Conservation (phyloP, 2,329 filamentous ascomycete genomes). For the Fusarium liriodendri region DNA sequence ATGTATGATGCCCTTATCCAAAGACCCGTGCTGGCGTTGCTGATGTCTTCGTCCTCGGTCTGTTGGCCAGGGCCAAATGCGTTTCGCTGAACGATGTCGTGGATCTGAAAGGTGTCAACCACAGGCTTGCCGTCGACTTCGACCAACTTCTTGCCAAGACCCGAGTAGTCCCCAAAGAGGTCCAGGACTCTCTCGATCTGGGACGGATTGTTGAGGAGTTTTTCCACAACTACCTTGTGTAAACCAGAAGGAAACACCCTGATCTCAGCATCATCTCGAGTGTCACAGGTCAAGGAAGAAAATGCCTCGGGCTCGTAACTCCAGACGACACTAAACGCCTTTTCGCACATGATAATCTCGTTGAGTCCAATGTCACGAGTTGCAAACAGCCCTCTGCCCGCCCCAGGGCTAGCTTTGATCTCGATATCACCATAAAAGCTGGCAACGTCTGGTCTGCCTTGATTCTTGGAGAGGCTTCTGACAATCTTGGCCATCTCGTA, state of each 20-base stretch:
- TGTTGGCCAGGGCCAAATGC: conserved; percentile 48
- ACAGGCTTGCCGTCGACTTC: conserved; percentile 41
- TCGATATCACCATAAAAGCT: conserved; percentile 42
- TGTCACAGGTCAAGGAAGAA: conserved; percentile 47
- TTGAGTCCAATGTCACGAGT: conserved; percentile 44
- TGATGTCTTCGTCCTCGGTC: conserved; percentile 41
- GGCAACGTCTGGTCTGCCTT: conserved; percentile 47
- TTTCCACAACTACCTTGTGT: conserved; percentile 43
- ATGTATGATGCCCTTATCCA: conserved; percentile 54
- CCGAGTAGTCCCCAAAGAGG: conserved; percentile 44
- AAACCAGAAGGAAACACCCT: conserved; percentile 47
- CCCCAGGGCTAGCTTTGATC: conserved; percentile 39
- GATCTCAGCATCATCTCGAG: conserved; percentile 42
- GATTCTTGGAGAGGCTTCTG: conserved; percentile 35
- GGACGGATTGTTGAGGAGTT: conserved; percentile 44
- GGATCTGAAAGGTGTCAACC: conserved; percentile 47
- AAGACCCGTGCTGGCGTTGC: conserved; percentile 51
- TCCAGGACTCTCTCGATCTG: conserved; percentile 34
- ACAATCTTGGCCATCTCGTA: conserved; percentile 41
- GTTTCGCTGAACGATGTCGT: conserved; percentile 49
- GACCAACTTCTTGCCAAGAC: conserved; percentile 29
- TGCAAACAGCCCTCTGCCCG: conserved; percentile 53
- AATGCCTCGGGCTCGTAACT: conserved; percentile 45
- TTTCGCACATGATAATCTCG: conserved; percentile 50
- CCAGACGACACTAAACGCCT: conserved; percentile 48